Conservation (phyloP, 352 stramenopile species). For the Phytophthora megakarya region DNA sequence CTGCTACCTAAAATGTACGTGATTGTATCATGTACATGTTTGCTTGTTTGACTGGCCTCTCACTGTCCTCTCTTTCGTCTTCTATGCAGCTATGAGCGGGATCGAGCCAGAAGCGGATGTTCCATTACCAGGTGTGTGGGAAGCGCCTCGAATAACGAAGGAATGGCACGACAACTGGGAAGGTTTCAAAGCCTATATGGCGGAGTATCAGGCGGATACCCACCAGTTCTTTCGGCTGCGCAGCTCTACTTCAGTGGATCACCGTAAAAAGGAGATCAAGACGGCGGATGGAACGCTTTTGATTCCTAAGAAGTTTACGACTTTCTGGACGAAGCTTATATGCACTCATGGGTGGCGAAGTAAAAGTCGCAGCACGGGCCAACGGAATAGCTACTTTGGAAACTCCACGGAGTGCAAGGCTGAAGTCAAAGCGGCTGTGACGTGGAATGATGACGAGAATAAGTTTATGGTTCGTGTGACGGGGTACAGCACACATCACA, state of each 20-base stretch:
- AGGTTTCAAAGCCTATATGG: not conserved
- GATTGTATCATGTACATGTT: too few relatives aligned
- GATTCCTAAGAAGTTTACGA: slow-evolving; percentile 8
- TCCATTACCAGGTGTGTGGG: not conserved
- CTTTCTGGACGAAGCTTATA: not conserved
- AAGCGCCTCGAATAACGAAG: not conserved
- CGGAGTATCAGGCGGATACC: slow-evolving; percentile 1
- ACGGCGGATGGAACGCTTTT: not conserved
- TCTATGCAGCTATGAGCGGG: too few relatives aligned
- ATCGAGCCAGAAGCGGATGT: slow-evolving; percentile 7
- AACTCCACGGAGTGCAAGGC: slow-evolving; percentile 17
- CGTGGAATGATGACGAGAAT: not conserved
- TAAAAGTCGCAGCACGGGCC: slow-evolving; percentile 4
- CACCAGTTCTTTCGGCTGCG: slow-evolving; percentile 15
- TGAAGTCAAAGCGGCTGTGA: not conserved
- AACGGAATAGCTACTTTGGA: slow-evolving; percentile 4
- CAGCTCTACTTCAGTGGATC: not conserved
- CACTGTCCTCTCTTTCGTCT: too few relatives aligned
- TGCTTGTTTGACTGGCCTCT: too few relatives aligned
- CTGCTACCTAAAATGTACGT: too few relatives aligned
- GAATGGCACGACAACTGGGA: slow-evolving; percentile 15
- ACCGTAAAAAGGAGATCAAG: slow-evolving; percentile 10
- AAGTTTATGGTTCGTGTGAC: slow-evolving; percentile 16
- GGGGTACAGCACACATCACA: not conserved
- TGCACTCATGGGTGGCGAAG: slow-evolving; percentile 10